Base-by-base conservation (phyloP, 2,329 filamentous ascomycete species). In the Microcyclosporella mali region DNA sequence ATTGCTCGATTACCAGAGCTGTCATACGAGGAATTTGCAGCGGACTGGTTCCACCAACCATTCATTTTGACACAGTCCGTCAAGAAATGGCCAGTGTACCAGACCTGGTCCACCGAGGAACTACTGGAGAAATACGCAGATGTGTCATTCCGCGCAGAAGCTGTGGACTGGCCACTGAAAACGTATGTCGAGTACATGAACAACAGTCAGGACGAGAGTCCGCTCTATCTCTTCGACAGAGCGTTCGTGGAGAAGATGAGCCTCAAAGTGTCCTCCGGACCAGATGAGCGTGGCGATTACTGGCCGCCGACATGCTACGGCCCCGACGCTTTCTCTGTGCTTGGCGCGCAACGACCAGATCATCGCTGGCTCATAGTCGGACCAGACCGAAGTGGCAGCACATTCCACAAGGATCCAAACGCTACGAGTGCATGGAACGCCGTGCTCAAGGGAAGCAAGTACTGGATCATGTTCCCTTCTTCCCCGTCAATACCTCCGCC, bases 381-480 rank as follows among this genome's bases (percentile, higher is more conserved):
- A 1, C 88, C 90, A 1, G 79, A 82, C 50, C 75, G 88, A 45
- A 94, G 87, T 59, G 90, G 90, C 21, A 94, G 86, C 53, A 95
- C 89, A 3, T 97, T 54, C 62, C 90, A 97, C 70, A 95, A 95
- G 63, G 80, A 82, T 55, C 79, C 78, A 2, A 82, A 82, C 59
- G 78, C 76, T 1, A 82, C 75, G 3, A 84, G 81, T 56, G 90
- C 92, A 0, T 97, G 90, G 92, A 97, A 97, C 62, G 90, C 89
- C 1, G 87, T 95, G 11, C 72, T 97, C 19, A 80, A 84, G 46
- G 92, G 90, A 4, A 79, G 83, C 27, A 97, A 97, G 62, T 97
- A 97, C 71, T 97, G 92, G 90, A 90, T 97, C 64, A 94, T 97
- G 88, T 97, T 97, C 60, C 88, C 88, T 0, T 84, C 85, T 0